These are phyloP conservation scores for Penicillium sp. DNA, from an alignment of 2,329 filamentous ascomycete species.

Conservation along the genomic window DNA sequence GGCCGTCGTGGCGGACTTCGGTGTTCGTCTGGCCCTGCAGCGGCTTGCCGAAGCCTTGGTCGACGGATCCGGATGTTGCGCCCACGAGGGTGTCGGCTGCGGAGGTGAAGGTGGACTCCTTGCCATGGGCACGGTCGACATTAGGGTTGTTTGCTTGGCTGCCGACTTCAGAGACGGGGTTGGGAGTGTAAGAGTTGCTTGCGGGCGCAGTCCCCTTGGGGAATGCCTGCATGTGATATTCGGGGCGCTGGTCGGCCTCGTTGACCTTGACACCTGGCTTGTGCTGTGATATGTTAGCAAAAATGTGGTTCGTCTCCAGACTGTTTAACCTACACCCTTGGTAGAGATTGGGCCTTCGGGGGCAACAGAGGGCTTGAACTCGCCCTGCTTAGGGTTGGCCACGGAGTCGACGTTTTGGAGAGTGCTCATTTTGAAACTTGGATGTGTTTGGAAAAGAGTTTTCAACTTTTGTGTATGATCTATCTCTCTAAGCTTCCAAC, in stretches of 20 bases:
- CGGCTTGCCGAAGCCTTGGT: conserved; percentile 57
- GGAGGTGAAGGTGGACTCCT: conserved; percentile 43
- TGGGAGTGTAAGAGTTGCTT: conserved; percentile 51
- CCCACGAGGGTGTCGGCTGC: conserved; percentile 53
- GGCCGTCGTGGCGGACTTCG: conserved; percentile 52
- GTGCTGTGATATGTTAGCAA: conserved; percentile 52
- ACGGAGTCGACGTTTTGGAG: conserved; percentile 55
- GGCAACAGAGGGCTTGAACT: conserved; percentile 57
- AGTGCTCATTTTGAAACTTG: conserved; percentile 22
- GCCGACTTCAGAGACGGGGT: conserved; percentile 34
- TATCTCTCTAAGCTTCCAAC: background rate
- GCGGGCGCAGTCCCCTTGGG: conserved; percentile 65
- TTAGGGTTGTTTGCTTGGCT: conserved; percentile 45
- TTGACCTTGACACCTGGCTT: conserved; percentile 62
- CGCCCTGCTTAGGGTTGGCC: conserved; percentile 52
- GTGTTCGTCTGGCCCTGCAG: conserved; percentile 50
- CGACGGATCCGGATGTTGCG: conserved; percentile 56
- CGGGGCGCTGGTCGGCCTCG: conserved; percentile 57
- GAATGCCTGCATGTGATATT: conserved; percentile 64
- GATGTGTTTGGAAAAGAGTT: background rate
- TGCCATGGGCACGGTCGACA: conserved; percentile 43
- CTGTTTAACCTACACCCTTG: conserved; percentile 59
- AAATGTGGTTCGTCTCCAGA: too few species aligned
- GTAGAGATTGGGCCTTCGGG: conserved; percentile 57
- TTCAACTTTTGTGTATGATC: background rate